Base-by-base conservation (phyloP, 352 stramenopile genomes). In the Globisporangium acanthophoron region DNA sequence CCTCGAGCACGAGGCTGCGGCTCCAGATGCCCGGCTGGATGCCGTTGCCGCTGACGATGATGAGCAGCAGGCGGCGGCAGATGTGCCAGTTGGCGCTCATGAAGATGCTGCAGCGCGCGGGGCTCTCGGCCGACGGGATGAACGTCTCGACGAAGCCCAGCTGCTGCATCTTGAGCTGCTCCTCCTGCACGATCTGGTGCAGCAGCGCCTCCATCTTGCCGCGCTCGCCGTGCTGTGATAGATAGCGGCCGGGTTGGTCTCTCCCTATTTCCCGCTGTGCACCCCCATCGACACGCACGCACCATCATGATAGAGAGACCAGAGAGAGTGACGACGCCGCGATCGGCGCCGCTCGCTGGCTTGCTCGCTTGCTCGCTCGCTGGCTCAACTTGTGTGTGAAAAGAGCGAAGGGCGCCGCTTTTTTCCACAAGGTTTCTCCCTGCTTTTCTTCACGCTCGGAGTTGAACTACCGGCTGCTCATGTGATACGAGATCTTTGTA, bases 21-120 rank as follows among this genome's bases (percentile, higher is more conserved):
- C 84, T 94, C 84, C 84, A 94, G 37, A 94, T 94, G 53, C 84
- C 84, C 4, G 84, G 84, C 55, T 92, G 84, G 65, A 94, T 92
- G 58, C 84, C 84, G 57, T 92, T 92, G 52, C 84, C 84, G 59
- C 80, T 88, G 37, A 89, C 79, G 51, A 94, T 84, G 20, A 94
- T 74, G 52, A 94, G 62, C 37, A 94, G 64, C 27, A 94, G 60
- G 43, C 80, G 80, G 11, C 78, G 63, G 54, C 79, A 90, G 45
- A 89, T 87, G 70, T 87, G 80, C 85, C 85, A 94, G 64, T 92
- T 89, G 20, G 80, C 78, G 54, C 80, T 91, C 64, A 94, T 70
- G 61, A 92, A 94, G 61, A 94, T 79, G 52, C 70, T 90, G 65
- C 77, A 94, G 55, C 73, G 80, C 40, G 79, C 80, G 20, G 74